phyloP scores from a whole-genome alignment of 306 rosid genomes.

The Senna tora region DNA sequence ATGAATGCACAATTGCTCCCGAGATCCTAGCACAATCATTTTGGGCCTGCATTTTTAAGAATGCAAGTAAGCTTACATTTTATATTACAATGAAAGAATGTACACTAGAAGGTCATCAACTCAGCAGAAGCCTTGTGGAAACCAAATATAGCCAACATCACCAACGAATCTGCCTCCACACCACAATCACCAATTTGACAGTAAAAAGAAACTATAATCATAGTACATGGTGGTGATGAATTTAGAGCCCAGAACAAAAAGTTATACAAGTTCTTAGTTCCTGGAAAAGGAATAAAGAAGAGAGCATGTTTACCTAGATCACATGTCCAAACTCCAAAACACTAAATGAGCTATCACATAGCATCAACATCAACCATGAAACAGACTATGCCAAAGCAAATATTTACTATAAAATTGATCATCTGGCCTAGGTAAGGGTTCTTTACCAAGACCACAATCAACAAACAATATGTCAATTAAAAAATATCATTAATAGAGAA shows the following conservation, averaged over 20 bases:
- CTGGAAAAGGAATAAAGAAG: neutral
- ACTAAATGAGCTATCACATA: neutral
- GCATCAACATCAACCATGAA: slow-evolving; percentile 9
- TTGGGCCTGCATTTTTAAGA: slow-evolving; percentile 70
- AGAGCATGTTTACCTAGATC: neutral
- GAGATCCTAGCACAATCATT: slow-evolving; percentile 90
- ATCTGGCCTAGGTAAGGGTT: slow-evolving; percentile 65
- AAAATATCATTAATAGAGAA: slow-evolving; percentile 17
- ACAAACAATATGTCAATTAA: neutral
- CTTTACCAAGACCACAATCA: slow-evolving; percentile 49
- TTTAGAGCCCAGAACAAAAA: neutral
- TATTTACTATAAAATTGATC: neutral
- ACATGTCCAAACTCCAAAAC: neutral
- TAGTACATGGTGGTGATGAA: slow-evolving; percentile 21
- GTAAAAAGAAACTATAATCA: neutral
- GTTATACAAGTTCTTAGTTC: neutral
- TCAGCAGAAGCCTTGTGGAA: slow-evolving; percentile 16
- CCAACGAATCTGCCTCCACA: slow-evolving; percentile 12
- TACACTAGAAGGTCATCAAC: slow-evolving; percentile 1
- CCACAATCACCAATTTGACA: slow-evolving; percentile 13
- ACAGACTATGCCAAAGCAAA: neutral
- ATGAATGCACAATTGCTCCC: slow-evolving; percentile 93
- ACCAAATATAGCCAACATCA: slow-evolving; percentile 23
- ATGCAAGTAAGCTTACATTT: slow-evolving; percentile 29
- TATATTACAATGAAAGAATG: slow-evolving; percentile 26